Evolutionary conservation across 2,329 filamentous ascomycete genomes (phyloP), one percentile per base, ranked within the genome.

Genomic region (Colletotrichum noveboracense): DNA sequence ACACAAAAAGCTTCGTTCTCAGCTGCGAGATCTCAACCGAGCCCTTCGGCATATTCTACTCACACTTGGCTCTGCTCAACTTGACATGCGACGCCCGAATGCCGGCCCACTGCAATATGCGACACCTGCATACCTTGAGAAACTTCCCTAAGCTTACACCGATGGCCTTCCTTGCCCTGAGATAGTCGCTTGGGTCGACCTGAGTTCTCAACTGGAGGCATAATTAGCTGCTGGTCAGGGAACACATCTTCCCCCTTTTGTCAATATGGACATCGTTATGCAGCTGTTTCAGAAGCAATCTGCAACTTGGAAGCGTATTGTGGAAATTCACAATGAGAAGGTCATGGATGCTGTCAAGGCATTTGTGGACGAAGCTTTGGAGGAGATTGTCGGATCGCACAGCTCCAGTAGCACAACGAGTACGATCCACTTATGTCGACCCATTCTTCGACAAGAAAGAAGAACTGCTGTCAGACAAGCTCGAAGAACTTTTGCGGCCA

Each of bases 401-500:
- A 16, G 36, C 8, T 43, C 36, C 16, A 10, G 36, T 18, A 43
- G 8, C 36, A 43, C 36, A 9, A 43, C 36, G 16, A 43, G 7
- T 38, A 38, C 16, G 7, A 9, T 43, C 36, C 36, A 43, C 16
- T 43, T 43, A 2, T 18, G 16, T 18, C 7, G 36, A 43, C 36
- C 16, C 16, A 0, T 43, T 43, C 36, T 43, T 18, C 36, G 36
- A 6, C 36, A 43, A 18, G 36, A 43, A 18, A 43, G 36, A 9
- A 43, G 7, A 43, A 0, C 16, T 43, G 36, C 36, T 43, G 8
- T 43, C 16, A 18, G 36, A 43, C 16, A 38, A 18, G 0, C 36
- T 38, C 0, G 36, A 0, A 18, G 36, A 38, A 5, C 0, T 18
- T 9, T 0, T 38, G 36, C 36, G 36, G 36, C 36, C 7, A 38